Evolutionary conservation across 345 rosid species (phyloP).

Genomic region (Sapria himalayana): DNA sequence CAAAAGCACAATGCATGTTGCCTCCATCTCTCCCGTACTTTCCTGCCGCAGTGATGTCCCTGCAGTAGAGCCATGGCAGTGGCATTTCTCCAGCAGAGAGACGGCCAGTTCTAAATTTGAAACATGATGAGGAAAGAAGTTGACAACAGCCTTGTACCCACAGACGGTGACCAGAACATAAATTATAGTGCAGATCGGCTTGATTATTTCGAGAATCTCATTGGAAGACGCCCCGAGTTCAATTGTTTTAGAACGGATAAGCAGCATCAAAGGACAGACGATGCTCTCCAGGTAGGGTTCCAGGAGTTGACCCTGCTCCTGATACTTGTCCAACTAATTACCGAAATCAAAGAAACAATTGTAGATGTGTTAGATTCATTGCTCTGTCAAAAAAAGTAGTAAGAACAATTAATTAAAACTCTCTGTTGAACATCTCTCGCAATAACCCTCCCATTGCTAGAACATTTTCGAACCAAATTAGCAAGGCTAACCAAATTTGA

Average conservation of each 20-base stretch:
- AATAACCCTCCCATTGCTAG: too few relatives aligned
- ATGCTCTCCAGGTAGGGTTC: constrained; percentile 85
- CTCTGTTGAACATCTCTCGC: too few relatives aligned
- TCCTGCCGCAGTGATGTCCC: constrained; percentile 55
- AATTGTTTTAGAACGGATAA: constrained; percentile 34
- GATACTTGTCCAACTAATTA: constrained; percentile 72
- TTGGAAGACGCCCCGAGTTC: constrained; percentile 29
- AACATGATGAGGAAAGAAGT: constrained; percentile 87
- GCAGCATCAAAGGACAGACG: constrained; percentile 61
- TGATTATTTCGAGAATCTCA: constrained; percentile 36
- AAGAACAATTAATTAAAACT: too few relatives aligned
- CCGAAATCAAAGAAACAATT: neutral
- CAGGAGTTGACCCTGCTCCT: constrained; percentile 68
- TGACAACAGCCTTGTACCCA: constrained; percentile 70
- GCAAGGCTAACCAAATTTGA: too few relatives aligned
- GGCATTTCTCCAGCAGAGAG: constrained; percentile 66
- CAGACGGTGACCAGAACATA: constrained; percentile 71
- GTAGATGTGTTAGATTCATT: too few relatives aligned
- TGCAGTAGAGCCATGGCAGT: constrained; percentile 32
- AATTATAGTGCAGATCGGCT: constrained; percentile 67
- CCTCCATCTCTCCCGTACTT: constrained; percentile 97
- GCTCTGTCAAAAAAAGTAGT: too few relatives aligned
- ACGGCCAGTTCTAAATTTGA: constrained; percentile 87
- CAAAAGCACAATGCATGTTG: constrained; percentile 60
- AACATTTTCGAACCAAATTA: too few relatives aligned